Percentiles rank a stretch among this genome's conserved stretches.
Evolutionary conservation across 805 yeast genomes (phyloP).

Genomic region (Priceomyces medius): DNA sequence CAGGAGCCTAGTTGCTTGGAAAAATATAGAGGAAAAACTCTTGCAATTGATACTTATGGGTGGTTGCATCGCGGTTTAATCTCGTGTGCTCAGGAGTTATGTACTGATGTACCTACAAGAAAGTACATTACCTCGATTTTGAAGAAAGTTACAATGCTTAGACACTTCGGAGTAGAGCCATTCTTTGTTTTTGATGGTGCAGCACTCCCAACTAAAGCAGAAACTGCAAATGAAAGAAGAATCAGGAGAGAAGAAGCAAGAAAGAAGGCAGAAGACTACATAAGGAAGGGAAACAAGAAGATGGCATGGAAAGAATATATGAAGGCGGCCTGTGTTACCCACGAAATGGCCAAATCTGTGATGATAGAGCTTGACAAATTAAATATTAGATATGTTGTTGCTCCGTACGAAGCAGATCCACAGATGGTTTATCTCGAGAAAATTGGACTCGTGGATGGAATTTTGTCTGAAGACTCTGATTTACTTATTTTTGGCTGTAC

Average conservation of each 20-base stretch:
- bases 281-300: constrained; percentile 52
- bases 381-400: constrained; percentile 73
- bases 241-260: constrained; percentile 57
- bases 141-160: constrained; percentile 64
- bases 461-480: constrained; percentile 93
- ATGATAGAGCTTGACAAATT: constrained; percentile 65
- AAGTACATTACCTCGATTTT: constrained; percentile 68
- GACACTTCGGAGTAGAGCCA: constrained; percentile 69
- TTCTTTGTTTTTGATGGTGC: constrained; percentile 95
- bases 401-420: constrained; percentile 98
- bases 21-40: constrained; percentile 64
- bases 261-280: constrained; percentile 51
- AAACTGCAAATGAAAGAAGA: constrained; percentile 67
- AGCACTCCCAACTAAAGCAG: constrained; percentile 71
- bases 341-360: constrained; percentile 85
- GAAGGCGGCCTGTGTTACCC: constrained; percentile 83
- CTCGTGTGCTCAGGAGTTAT: constrained; percentile 81
- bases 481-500: constrained; percentile 83
- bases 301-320: constrained; percentile 67
- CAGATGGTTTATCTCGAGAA: constrained; percentile 90
- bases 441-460: constrained; percentile 72
- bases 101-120: constrained; percentile 66
- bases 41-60: constrained; percentile 95
- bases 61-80: constrained; percentile 91
- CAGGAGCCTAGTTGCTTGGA: constrained; percentile 59